Evolutionary conservation across 140 eudicot species (phyloP).

Genomic region (Oenanthe javanica): DNA sequence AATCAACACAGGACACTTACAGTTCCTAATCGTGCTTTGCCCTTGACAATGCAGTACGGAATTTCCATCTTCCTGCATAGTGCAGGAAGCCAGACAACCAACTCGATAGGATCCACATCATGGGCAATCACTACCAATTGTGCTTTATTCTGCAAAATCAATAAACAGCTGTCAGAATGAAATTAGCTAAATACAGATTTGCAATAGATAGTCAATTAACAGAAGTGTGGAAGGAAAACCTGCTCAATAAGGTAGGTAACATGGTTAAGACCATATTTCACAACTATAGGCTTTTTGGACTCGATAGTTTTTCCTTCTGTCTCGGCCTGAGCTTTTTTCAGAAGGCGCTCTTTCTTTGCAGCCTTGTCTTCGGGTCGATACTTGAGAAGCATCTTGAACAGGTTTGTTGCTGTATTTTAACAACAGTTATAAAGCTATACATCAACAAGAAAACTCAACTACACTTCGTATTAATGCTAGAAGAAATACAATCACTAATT

Average conservation of each 20-base stretch:
- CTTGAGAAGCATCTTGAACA: conserved; percentile 68
- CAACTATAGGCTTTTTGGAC: conserved; percentile 65
- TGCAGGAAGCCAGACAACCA: conserved; percentile 81
- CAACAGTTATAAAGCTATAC: background rate
- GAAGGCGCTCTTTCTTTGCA: conserved; percentile 54
- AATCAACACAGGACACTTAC: conserved; percentile 15
- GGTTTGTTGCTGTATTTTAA: conserved; percentile 38
- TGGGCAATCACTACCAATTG: conserved; percentile 80
- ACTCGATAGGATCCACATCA: conserved; percentile 85
- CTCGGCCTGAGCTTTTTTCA: conserved; percentile 50
- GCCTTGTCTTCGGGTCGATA: conserved; percentile 63
- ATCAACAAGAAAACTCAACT: background rate
- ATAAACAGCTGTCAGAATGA: background rate
- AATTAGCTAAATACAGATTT: background rate
- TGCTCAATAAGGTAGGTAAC: conserved; percentile 70
- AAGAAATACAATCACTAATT: no score
- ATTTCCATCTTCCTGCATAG: conserved; percentile 84
- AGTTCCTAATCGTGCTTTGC: conserved; percentile 63
- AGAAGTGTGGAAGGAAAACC: conserved; percentile 17
- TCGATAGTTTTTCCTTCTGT: conserved; percentile 44
- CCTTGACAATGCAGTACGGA: conserved; percentile 69
- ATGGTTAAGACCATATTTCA: conserved; percentile 67
- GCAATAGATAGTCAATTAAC: background rate
- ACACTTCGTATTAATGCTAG: no score
- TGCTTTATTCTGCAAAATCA: conserved; percentile 54